A percentile compares a stretch with the other conserved stretches of the same genome.
These are phyloP conservation scores for Cutaneotrichosporon spelunceum DNA, from an alignment of 1,284 basidiomycete species.

Conservation along the genomic window DNA sequence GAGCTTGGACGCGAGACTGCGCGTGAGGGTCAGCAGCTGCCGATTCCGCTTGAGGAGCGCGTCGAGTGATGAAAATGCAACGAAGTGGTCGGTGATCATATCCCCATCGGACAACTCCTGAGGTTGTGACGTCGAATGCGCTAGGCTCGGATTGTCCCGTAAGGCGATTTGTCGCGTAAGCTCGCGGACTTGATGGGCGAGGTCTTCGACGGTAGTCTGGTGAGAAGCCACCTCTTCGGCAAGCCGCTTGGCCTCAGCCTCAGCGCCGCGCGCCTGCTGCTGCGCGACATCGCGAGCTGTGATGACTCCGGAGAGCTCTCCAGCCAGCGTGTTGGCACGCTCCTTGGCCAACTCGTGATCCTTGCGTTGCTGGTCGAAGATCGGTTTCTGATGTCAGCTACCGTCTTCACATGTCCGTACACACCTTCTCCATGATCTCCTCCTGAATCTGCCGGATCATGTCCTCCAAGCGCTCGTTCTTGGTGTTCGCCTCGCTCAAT, in stretches of 20 bases:
- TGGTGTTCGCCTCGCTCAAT: slow-evolving; percentile 67
- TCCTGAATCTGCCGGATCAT: slow-evolving; percentile 56
- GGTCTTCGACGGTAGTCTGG: slow-evolving; percentile 74
- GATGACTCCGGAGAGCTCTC: slow-evolving; percentile 67
- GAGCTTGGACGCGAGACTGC: slow-evolving; percentile 73
- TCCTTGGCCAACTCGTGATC: slow-evolving; percentile 77
- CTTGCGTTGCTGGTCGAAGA: slow-evolving; percentile 75
- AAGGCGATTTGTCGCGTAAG: slow-evolving; percentile 76
- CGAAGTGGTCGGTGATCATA: slow-evolving; percentile 84
- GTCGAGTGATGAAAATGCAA: slow-evolving; percentile 78
- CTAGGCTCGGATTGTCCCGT: slow-evolving; percentile 73
- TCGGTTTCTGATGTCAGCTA: slow-evolving; percentile 63
- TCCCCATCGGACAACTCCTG: slow-evolving; percentile 55
- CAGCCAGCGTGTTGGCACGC: slow-evolving; percentile 73
- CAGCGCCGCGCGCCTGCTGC: slow-evolving; percentile 50
- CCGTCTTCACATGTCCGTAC: slow-evolving; percentile 30
- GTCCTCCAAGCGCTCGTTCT: slow-evolving; percentile 76
- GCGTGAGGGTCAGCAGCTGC: slow-evolving; percentile 75
- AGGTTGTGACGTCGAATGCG: slow-evolving; percentile 53
- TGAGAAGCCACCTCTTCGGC: slow-evolving; percentile 68
- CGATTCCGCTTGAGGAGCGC: slow-evolving; percentile 81
- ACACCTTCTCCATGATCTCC: slow-evolving; percentile 82
- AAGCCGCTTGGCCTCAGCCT: slow-evolving; percentile 63
- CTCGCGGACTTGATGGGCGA: slow-evolving; percentile 77
- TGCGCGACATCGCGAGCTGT: slow-evolving; percentile 59